Evolutionary conservation across 75 land plant genomes (phyloP), one percentile per base, ranked within the genome.

Genomic region (Picea glauca): DNA sequence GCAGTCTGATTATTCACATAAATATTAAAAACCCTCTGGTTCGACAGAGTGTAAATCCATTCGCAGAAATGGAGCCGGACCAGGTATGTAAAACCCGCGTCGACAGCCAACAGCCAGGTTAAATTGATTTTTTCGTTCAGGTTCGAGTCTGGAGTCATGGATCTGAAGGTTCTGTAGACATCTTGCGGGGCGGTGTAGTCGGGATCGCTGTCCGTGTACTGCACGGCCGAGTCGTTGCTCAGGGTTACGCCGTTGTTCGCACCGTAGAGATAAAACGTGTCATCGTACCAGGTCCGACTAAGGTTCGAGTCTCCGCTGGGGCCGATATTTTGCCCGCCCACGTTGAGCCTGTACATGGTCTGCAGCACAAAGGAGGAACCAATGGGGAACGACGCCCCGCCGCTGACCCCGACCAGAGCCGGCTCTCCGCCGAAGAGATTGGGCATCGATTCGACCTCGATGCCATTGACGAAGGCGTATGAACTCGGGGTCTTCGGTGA

Each of bases 61-160:
- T 95, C 98, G 58, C 93, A 91, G 84, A 95, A 95, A 83, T 93
- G 98, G 13, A 95, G 83, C 76, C 98, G 84, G n/a, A 93, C 89
- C 60, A 90, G 74, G 87, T 95, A 93, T 20, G 78, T 72, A 80
- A 90, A 95, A 4, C 89, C 91, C 0, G 88, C 59, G 62, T 91
- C 97, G 5, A 91, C 87, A 1, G 80, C 4, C 61, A 95, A 77
- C 23, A 81, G 32, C 98, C 98, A 95, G 0, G 93, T 86, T 60
- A 95, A 77, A 77, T 95, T 95, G 80, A 78, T 88, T 38, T 79
- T 79, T 33, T 35, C 33, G 62, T 93, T 93, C 58, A 91, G 38
- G 0, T 58, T 50, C 11, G 73, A 11, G 72, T 85, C 18, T 0
- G 92, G 85, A 2, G 90, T 88, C 93, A 95, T 91, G 23, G 92